phyloP scores from a whole-genome alignment of 352 stramenopile genomes.

The Pelagophyceae sp. region DNA sequence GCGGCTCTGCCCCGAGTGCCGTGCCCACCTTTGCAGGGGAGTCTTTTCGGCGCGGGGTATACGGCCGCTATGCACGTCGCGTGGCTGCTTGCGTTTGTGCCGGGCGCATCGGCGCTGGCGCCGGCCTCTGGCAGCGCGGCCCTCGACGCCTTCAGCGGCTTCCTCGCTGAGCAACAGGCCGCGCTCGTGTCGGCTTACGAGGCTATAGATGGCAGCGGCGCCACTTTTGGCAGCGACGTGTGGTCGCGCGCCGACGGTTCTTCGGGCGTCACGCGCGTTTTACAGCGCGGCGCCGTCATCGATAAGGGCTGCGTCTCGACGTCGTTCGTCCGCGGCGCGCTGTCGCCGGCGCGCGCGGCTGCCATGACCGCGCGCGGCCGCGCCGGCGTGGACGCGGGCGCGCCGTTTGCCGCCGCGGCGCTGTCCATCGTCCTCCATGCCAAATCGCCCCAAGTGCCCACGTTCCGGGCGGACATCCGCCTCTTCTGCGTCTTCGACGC shows the following conservation, averaged over 20 bases:
- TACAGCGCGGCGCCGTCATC: conserved; percentile 80
- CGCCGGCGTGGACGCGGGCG: conserved; percentile 38
- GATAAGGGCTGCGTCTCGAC: conserved; percentile 91
- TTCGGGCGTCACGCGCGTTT: conserved; percentile 70
- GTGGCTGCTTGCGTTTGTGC: no score
- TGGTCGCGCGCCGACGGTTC: conserved; percentile 67
- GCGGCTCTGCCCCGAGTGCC: no score
- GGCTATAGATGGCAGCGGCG: conserved; percentile 54
- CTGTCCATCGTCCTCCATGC: conserved; percentile 55
- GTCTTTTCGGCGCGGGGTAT: no score
- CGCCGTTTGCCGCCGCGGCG: conserved; percentile 50
- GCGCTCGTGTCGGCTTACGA: conserved; percentile 53
- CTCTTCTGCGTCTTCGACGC: conserved; percentile 72
- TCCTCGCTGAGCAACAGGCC: background rate
- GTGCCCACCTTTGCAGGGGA: no score
- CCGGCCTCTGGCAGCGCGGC: background rate
- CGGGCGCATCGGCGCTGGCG: background rate
- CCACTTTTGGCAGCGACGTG: conserved; percentile 60
- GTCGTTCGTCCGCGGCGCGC: conserved; percentile 73
- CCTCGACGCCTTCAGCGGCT: background rate
- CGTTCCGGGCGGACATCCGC: conserved; percentile 87
- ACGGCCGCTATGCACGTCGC: no score
- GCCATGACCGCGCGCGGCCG: conserved; percentile 40
- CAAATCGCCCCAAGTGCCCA: conserved; percentile 59
- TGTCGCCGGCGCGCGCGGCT: conserved; percentile 57